Base-by-base conservation (phyloP, 2,329 filamentous ascomycete genomes). In the Sclerotinia sclerotiorum region DNA sequence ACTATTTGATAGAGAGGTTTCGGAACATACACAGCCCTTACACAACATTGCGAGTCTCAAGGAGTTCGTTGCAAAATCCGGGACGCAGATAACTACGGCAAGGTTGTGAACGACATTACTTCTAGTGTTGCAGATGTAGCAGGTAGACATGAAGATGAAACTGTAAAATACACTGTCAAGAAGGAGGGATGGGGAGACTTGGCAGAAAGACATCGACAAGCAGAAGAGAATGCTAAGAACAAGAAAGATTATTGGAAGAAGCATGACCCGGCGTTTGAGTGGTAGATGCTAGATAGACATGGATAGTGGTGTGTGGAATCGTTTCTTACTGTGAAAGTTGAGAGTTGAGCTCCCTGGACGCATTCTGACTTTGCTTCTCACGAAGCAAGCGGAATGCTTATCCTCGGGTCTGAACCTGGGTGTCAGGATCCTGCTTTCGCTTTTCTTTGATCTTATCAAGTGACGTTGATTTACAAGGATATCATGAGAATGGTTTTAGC, bases 31-130 rank as follows among this genome's bases (percentile, higher is more conserved):
- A 75, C 79, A 21, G 79, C 81, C 2, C 79, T 86, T 44, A 79
- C 82, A 4, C 78, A 80, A 58, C 85, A 87, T 70, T 80, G 79
- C 29, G 84, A 87, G 72, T 79, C 81, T 1, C 80, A 79, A 65
- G 77, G 78, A 3, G 73, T 69, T 46, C 77, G 76, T 27, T 85
- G 84, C 76, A 75, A 74, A 8, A 79, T 86, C 35, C 80, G 82
- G 5, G 73, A 81, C 3, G 78, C 79, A 0, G 75, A 79, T 15
- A 75, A 78, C 19, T 85, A 78, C 68, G 74, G 77, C 29, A 70
- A 73, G 24, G 80, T 80, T 63, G 68, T 83, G 48, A 74, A 78
- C 65, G 78, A 81, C 58, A 70, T 83, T 15, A 81, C 81, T 13
- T 72, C 79, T 17, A 79, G 81, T 54, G 74, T 78, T 4, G 71